phyloP scores from a whole-genome alignment of 2,329 filamentous ascomycete genomes.

The Ilyonectria mors-panacis region DNA sequence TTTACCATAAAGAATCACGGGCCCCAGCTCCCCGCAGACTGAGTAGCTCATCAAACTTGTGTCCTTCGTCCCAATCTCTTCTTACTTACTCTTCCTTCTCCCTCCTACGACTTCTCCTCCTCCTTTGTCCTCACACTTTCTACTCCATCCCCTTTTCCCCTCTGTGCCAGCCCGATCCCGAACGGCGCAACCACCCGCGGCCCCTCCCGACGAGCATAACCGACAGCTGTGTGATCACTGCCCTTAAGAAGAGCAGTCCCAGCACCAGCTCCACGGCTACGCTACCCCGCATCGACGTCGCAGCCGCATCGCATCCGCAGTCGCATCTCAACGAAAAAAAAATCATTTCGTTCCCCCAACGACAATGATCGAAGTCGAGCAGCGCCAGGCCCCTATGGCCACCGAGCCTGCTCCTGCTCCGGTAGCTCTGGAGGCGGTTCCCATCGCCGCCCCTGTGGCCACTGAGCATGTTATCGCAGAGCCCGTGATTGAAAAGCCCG shows the following conservation, averaged over 20 bases:
- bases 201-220: conserved; percentile 43
- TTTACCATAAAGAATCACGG: conserved; percentile 48
- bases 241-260: conserved; percentile 44
- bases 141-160: not conserved
- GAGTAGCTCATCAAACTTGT: conserved; percentile 42
- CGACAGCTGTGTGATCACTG: conserved; percentile 46
- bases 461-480: not conserved
- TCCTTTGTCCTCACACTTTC: conserved; percentile 20
- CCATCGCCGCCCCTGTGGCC: conserved; percentile 36
- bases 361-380: conserved; percentile 47
- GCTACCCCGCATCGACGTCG: conserved; percentile 47
- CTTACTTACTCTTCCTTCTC: conserved; percentile 35
- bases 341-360: conserved; percentile 30
- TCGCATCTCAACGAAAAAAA: conserved; percentile 39
- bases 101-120: conserved; percentile 21
- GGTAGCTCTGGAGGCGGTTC: conserved; percentile 34
- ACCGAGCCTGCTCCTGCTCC: conserved; percentile 33
- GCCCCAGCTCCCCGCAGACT: conserved; percentile 43
- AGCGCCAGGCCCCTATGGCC: conserved; percentile 36
- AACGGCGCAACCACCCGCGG: conserved; percentile 34
- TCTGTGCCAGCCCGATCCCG: conserved; percentile 12
- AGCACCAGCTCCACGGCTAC: conserved; percentile 46
- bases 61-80: conserved; percentile 31
- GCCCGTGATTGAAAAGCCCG: not conserved
- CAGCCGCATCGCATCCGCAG: conserved; percentile 39